Conservation (phyloP, 768 basidiomycete genomes). For the Psilocybe cyanescens region DNA sequence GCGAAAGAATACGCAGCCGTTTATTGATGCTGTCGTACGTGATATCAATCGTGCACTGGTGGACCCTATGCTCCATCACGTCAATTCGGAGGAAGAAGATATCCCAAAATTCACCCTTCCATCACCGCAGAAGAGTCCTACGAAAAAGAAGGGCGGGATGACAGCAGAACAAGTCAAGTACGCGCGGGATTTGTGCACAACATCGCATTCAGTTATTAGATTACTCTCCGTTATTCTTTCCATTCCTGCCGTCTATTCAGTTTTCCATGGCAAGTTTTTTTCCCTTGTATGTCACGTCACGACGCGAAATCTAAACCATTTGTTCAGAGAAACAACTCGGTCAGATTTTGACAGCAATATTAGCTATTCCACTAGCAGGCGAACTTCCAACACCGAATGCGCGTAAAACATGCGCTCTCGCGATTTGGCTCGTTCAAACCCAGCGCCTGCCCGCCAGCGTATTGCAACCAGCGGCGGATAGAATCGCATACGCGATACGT, state of each 20-base stretch:
- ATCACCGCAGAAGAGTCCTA: conserved; percentile 72
- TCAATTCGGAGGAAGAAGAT: conserved; percentile 27
- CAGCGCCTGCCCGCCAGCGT: conserved; percentile 70
- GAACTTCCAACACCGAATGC: conserved; percentile 80
- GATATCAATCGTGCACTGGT: conserved; percentile 70
- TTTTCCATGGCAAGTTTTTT: conserved; percentile 61
- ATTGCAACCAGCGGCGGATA: conserved; percentile 62
- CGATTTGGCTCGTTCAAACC: conserved; percentile 73
- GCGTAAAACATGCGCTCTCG: conserved; percentile 82
- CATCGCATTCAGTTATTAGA: conserved; percentile 70
- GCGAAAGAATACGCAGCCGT: conserved; percentile 50
- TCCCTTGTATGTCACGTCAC: conserved; percentile 3
- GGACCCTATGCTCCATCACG: conserved; percentile 45
- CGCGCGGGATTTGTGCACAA: conserved; percentile 79
- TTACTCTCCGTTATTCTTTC: conserved; percentile 65
- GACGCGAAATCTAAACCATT: conserved; percentile 14
- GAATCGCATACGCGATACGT: conserved; percentile 71
- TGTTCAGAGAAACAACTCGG: conserved; percentile 59
- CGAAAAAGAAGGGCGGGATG: conserved; percentile 71
- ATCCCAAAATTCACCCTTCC: conserved; percentile 47
- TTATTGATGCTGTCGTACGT: conserved; percentile 65
- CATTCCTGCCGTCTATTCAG: conserved; percentile 54
- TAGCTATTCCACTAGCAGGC: conserved; percentile 74
- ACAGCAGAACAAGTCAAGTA: conserved; percentile 78
- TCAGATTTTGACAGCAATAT: conserved; percentile 60